These are phyloP conservation scores for Boeremia exigua DNA, from an alignment of 2,329 filamentous ascomycete species.

Conservation along the genomic window DNA sequence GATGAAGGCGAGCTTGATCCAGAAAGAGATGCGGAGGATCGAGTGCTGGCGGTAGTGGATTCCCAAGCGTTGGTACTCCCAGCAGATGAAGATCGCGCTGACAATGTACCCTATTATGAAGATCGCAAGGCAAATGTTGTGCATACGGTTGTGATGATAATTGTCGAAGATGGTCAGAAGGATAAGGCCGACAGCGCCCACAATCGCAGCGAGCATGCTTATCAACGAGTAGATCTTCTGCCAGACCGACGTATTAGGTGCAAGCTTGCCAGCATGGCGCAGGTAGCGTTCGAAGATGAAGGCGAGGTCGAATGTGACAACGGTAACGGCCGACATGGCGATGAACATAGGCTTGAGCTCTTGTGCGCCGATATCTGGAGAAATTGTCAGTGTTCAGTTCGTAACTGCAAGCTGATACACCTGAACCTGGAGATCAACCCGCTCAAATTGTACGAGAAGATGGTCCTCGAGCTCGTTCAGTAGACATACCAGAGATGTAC, in stretches of 20 bases:
- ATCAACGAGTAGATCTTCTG: slow-evolving; percentile 69
- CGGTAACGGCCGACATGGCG: slow-evolving; percentile 71
- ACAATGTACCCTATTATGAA: slow-evolving; percentile 89
- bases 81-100: slow-evolving; percentile 86
- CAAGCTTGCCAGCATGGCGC: slow-evolving; percentile 78
- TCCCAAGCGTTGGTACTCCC: slow-evolving; percentile 86
- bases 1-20: slow-evolving; percentile 85
- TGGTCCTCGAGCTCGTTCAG: background rate
- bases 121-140: slow-evolving; percentile 77
- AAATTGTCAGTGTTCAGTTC: slow-evolving; percentile 28
- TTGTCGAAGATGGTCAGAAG: slow-evolving; percentile 88
- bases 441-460: no score
- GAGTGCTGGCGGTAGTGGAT: slow-evolving; percentile 77
- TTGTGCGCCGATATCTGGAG: slow-evolving; percentile 62
- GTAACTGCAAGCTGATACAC: background rate
- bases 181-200: slow-evolving; percentile 81
- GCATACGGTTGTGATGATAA: slow-evolving; percentile 66
- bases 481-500: slow-evolving; percentile 68
- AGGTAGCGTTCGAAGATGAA: slow-evolving; percentile 86
- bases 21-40: slow-evolving; percentile 80
- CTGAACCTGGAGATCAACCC: no score
- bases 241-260: slow-evolving; percentile 69
- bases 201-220: slow-evolving; percentile 71
- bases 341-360: slow-evolving; percentile 80
- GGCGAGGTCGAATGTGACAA: slow-evolving; percentile 79